Base-by-base conservation (phyloP, 1,284 basidiomycete genomes). In the Irpex sp. region DNA sequence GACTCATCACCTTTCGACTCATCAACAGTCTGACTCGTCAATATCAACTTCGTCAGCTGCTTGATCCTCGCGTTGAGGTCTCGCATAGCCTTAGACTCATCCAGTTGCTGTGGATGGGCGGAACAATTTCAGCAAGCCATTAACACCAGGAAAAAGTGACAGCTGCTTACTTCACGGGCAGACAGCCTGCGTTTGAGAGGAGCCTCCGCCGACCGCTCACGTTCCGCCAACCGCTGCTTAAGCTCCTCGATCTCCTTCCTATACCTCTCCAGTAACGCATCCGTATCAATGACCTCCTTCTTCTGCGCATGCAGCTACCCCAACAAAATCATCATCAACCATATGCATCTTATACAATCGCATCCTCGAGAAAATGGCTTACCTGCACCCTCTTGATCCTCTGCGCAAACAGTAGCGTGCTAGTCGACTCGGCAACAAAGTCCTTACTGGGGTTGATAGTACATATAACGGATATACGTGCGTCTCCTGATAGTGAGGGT, bases 401-500 rank as follows among this genome's bases (percentile, higher is more conserved):
- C 68, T 89, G 89, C 0, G 97, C 97, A 74, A 99, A 98, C 57
- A 89, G 84, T 15, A 97, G 78, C 0, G 94, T 97, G 65, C 89
- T 94, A 57, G 88, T 88, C 2, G 87, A 90, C 78, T 97, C 95
- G 2, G 87, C 81, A 5, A 95, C 79, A n/a, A 92, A 89, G 58
- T 76, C 76, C 11, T 78, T 71, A 68, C 93, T 91, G 0, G 95
- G 94, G 71, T 96, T 97, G 73, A 98, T 86, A 0, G 97, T 98
- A 73, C 96, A 98, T 64, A 98, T 92, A 34, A 99, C 97, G 44
- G 94, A 96, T 59, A 99, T 96, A 17, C 94, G 87, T 15, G 97
- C 97, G 72, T 98, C 94, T 1, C 97, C 97, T 0, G 93, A 92
- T 0, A 99, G 82, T 1, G 94, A 97, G 2, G 96, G 96, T 74